Evolutionary conservation across 2,329 filamentous ascomycete species (phyloP).

Genomic region (Paracorniculantispora psalliotae): DNA sequence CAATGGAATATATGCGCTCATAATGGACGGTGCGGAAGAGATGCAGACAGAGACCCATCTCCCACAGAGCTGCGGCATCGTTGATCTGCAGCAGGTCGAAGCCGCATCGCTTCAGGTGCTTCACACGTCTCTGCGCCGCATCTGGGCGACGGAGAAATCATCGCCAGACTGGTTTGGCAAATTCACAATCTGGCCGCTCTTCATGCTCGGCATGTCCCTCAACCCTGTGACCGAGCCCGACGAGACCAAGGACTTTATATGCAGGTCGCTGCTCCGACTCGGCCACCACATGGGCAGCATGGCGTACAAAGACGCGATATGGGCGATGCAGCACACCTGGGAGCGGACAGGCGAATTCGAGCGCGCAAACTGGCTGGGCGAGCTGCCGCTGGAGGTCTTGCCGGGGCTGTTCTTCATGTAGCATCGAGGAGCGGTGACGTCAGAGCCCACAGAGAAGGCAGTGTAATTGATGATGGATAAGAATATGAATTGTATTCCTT

Average conservation of each 20-base stretch:
- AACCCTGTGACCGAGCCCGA: neutral
- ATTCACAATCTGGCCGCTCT: constrained; percentile 13
- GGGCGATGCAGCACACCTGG: constrained; percentile 8
- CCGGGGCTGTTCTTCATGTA: constrained; percentile 10
- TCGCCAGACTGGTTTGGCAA: constrained; percentile 12
- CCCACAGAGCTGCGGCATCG: neutral
- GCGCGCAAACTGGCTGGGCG: neutral
- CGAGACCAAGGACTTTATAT: neutral
- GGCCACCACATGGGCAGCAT: constrained; percentile 8
- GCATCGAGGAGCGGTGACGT: neutral
- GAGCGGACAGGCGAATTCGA: neutral
- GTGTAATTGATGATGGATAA: neutral
- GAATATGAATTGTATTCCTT: neutral
- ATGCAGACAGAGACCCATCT: no score
- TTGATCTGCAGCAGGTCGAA: neutral
- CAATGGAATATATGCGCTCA: neutral
- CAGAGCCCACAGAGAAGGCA: neutral
- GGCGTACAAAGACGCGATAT: constrained; percentile 6
- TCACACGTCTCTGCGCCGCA: neutral
- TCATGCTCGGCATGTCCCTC: constrained; percentile 11
- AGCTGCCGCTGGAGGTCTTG: constrained; percentile 6
- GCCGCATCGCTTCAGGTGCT: neutral
- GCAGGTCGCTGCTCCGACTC: constrained; percentile 4
- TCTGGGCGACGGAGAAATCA: constrained; percentile 8
- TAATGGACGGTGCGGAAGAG: neutral